Base-by-base conservation (phyloP, 768 basidiomycete genomes). In the Psilocybe subaeruginosa region DNA sequence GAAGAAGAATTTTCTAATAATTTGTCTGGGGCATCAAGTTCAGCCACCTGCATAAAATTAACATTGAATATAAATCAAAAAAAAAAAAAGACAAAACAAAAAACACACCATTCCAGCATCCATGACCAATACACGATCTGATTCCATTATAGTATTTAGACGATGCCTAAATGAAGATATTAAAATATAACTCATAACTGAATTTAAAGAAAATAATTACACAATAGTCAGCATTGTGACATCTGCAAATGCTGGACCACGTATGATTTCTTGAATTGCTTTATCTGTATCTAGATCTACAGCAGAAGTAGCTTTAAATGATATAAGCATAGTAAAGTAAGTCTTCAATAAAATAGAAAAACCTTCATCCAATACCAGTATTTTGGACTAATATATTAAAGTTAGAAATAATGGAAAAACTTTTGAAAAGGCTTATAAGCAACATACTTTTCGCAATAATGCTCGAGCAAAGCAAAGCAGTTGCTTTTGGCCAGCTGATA, bases 291-390 rank as follows among this genome's bases (percentile, higher is more conserved):
- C 93, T 35, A 95, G 77, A 73, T 96, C 95, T 53, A 96, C 93
- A 17, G 93, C 93, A 39, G 89, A 92, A 4, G 93, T 96, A 2
- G 93, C 92, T 91, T 54, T 52, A 62, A 53, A 63, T 51, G 31
- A 56, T 17, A 50, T 16, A 52, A 56, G 8, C 48, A 60, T 35
- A 33, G 52, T 45, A 23, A 27, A 48, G n/a, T 30, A 39, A 52
- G 16, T 27, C 4, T 12, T 12, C 11, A 5, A 37, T 45, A 16
- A 37, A 9, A 23, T 27, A 11, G 4, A 66, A 67, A 64, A 68
- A 85, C 90, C 92, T 85, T 98, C 96, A 69, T 97, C 96, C n/a
- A 98, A 79, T 0, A 97, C 92, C 5, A 98, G 79, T 39, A 97
- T 89, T 74, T 89, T 95, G 16, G 92, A 87, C 85, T 90, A 61